Evolutionary conservation across 129 eudicot genomes (phyloP).

Genomic region (Pulicaria dysenterica): DNA sequence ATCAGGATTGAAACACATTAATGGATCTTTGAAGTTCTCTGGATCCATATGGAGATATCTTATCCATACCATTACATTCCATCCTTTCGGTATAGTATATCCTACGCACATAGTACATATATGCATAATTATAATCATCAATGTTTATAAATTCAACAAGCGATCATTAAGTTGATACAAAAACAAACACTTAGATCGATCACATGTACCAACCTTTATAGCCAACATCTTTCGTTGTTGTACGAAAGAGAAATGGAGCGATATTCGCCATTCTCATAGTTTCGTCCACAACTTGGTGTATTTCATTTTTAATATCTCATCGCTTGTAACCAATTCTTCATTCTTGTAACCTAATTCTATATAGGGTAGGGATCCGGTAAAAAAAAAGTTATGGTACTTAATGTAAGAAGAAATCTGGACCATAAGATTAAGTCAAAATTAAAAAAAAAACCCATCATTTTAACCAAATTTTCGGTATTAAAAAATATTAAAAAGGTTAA

Average conservation of each 20-base stretch:
- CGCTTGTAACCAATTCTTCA: conserved; percentile 45
- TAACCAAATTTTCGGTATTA: too few species aligned
- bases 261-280: conserved; percentile 47
- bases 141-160: background rate
- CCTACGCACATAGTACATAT: conserved; percentile 16
- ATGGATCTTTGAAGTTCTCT: conserved; percentile 52
- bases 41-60: conserved; percentile 50
- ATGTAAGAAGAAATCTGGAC: too few species aligned
- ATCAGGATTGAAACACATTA: conserved; percentile 52
- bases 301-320: conserved; percentile 46
- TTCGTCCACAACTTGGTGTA: conserved; percentile 55
- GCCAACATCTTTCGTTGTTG: conserved; percentile 33
- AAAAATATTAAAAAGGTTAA: too few species aligned
- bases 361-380: too few species aligned
- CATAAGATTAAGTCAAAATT: too few species aligned
- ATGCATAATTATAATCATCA: background rate
- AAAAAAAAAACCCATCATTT: too few species aligned
- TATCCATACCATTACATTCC: conserved; percentile 46
- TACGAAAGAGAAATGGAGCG: conserved; percentile 38
- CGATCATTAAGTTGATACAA: background rate
- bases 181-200: background rate
- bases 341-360: too few species aligned
- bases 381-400: too few species aligned
- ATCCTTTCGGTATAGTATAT: conserved; percentile 49
- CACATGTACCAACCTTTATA: conserved; percentile 35